Evolutionary conservation across 2,329 filamentous ascomycete species (phyloP), one percentile per base, ranked within the genome.

Genomic region (Zalaria obscura): DNA sequence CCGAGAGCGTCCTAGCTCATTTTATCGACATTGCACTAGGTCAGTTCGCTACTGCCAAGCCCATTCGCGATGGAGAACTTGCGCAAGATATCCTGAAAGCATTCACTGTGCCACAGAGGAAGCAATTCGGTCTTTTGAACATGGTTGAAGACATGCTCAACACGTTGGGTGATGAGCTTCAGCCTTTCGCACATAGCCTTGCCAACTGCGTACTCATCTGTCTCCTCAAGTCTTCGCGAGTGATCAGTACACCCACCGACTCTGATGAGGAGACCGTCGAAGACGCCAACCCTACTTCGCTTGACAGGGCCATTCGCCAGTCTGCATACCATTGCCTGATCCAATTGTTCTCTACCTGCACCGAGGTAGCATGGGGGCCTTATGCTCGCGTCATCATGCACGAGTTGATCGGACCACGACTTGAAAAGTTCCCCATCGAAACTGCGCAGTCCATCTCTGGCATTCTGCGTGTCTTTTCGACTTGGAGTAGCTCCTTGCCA

Each of bases 361-460:
- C 76, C 2, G 68, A 71, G 6, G 81, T 81, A 46, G 70, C 83
- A 39, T 93, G 88, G 83, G 68, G 67, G 2, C 66, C 70, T 1
- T 93, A 88, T 56, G 72, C 83, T 32, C 69, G 74, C 5, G 61
- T 73, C 0, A 79, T 96, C 40, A 75, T 91, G 40, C 66, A 73
- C 27, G 80, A 94, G 54, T 66, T 93, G 26, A 70, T 98, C 36
- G 76, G 75, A 40, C 85, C 85, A 11, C 75, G 86, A 48, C 67
- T 96, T 11, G 73, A 80, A 2, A 84, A 83, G 43, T 75, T 98
- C 41, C 76, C 87, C 0, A 69, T 75, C 4, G 91, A 98, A 63
- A 94, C 85, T 35, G 83, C 86, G 0, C 88, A 98, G 56, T 85
- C 86, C 9, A 70, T 95, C 5, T 96, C 91, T 3, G 83, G 80